Conservation (phyloP, 768 basidiomycete species). For the Hirschioporus abietinus region DNA sequence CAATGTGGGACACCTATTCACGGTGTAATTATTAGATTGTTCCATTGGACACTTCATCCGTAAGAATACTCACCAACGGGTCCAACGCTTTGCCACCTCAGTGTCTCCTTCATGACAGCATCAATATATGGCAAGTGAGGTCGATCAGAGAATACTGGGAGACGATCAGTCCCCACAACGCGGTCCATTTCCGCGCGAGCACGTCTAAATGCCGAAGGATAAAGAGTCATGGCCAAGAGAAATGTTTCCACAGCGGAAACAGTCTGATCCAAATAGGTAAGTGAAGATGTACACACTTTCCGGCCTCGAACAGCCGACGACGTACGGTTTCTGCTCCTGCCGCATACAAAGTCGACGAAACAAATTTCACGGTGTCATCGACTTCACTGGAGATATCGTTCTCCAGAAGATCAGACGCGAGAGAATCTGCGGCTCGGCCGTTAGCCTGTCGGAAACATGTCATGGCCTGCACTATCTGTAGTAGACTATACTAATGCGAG, state of each 20-base stretch:
- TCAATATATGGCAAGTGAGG: slow-evolving; percentile 31
- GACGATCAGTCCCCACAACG: slow-evolving; percentile 27
- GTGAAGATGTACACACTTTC: not conserved
- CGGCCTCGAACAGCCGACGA: not conserved
- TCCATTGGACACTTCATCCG: not conserved
- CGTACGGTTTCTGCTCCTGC: slow-evolving; percentile 36
- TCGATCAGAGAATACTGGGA: slow-evolving; percentile 30
- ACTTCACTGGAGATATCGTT: slow-evolving; percentile 12
- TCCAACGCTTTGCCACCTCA: slow-evolving; percentile 19
- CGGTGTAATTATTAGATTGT: not conserved
- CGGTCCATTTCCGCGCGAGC: slow-evolving; percentile 39
- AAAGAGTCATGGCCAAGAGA: slow-evolving; percentile 32
- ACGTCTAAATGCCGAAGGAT: slow-evolving; percentile 30
- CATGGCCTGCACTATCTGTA: too few species aligned
- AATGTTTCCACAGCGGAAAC: slow-evolving; percentile 19
- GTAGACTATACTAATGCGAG: too few species aligned
- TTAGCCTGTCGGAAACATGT: too few species aligned
- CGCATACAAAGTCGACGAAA: slow-evolving; percentile 23
- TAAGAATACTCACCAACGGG: slow-evolving; percentile 15
- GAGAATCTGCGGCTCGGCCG: too few species aligned
- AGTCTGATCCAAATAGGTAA: slow-evolving; percentile 11
- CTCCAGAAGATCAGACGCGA: not conserved
- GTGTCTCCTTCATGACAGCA: slow-evolving; percentile 27
- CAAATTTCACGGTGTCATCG: slow-evolving; percentile 26
- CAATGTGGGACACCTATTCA: slow-evolving; percentile 25